A percentile compares a stretch with the other conserved stretches of the same genome.
phyloP scores from a whole-genome alignment of 768 basidiomycete species.

The Austroboletus eburneus region DNA sequence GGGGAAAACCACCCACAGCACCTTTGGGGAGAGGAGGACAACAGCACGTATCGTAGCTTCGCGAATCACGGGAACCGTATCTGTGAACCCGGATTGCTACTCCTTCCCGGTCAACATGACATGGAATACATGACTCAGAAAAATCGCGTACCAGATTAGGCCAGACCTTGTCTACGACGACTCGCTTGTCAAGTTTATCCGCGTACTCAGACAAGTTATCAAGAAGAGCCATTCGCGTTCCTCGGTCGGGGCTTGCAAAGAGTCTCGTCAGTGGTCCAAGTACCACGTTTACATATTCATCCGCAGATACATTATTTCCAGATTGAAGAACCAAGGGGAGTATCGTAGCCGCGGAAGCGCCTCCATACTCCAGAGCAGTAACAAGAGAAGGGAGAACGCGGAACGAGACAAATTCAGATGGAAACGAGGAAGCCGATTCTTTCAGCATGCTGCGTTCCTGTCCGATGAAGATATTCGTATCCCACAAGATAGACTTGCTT shows the following conservation, averaged over 20 bases:
- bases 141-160: conserved; percentile 69
- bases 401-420: conserved; percentile 78
- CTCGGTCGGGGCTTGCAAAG: conserved; percentile 86
- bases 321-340: conserved; percentile 83
- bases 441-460: conserved; percentile 59
- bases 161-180: conserved; percentile 85
- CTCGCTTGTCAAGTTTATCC: conserved; percentile 83
- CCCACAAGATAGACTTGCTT: conserved; percentile 3
- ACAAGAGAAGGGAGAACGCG: conserved; percentile 86
- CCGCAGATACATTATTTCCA: conserved; percentile 62
- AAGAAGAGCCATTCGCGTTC: conserved; percentile 89
- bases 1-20: conserved; percentile 23
- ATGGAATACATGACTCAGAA: background rate
- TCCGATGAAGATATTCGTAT: background rate
- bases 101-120: background rate
- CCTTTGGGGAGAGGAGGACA: conserved; percentile 80
- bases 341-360: conserved; percentile 69
- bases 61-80: conserved; percentile 90
- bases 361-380: conserved; percentile 73
- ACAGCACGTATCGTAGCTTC: conserved; percentile 93
- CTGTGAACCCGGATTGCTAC: conserved; percentile 93
- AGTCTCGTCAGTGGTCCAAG: conserved; percentile 79
- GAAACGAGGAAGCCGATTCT: conserved; percentile 77
- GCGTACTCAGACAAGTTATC: conserved; percentile 81
- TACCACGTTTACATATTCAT: conserved; percentile 66